Evolutionary conservation across 2,329 filamentous ascomycete genomes (phyloP), one percentile per base, ranked within the genome.

Genomic region (Neopestalotiopsis rosae): DNA sequence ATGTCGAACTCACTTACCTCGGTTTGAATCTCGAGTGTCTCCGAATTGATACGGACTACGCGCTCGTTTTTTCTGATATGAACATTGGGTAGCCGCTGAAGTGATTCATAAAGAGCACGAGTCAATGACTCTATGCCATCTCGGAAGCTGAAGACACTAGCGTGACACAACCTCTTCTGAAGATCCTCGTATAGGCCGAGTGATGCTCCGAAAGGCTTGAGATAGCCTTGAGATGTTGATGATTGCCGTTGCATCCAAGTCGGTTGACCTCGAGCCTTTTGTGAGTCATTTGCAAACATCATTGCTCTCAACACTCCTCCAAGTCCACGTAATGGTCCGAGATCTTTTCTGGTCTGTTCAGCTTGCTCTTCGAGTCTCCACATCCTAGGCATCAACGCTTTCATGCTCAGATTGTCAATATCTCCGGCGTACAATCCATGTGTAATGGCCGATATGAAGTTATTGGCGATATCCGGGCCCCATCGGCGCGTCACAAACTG

Each of bases 351-450:
- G 13, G 32, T 34, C 63, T 65, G 32, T 57, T 70, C 52, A 5
- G 38, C 62, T 32, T 30, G 61, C 28, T 34, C 56, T 45, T 68
- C 66, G 20, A 68, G 66, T n/a, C 65, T 58, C 66, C 69, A 68
- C 24, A 68, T 61, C 45, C 63, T 49, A 13, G 69, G 66, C 32
- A 68, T 40, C 9, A 68, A 57, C 0, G 69, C 42, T 32, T 70
- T 70, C 34, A 61, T 56, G 28, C 69, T 70, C 5, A 70, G 57
- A 57, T 61, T 56, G 38, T 70, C 61, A 9, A 70, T 49, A 30
- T 70, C 66, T 13, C 69, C 69, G 42, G 69, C 69, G 6, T 58
- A 68, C 10, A 69, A 61, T 28, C 68, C 68, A 63, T 68, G 61
- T 14, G 66, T 61, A 45, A 70, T 40, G 13, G 69, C 62, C 24